Conservation (phyloP, 2,329 filamentous ascomycete genomes). For the Xylaria sp. region DNA sequence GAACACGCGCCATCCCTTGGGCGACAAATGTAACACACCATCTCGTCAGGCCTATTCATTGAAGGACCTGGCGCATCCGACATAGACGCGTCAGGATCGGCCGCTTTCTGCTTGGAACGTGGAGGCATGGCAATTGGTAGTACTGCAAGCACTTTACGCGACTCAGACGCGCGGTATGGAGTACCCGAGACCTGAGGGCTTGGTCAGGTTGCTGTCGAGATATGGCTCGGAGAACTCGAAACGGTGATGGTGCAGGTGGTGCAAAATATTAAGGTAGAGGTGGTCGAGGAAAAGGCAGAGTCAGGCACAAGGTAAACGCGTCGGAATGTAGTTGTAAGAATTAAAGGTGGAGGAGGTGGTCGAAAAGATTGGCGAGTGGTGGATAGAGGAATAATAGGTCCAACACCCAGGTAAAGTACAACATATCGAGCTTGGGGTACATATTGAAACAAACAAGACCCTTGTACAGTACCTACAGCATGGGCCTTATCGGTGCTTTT, state of each 20-base stretch:
- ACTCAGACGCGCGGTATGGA: constrained; percentile 60
- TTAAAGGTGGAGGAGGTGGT: constrained; percentile 38
- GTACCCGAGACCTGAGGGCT: background rate
- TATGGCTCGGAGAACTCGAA: background rate
- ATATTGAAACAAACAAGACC: constrained; percentile 1
- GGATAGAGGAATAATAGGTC: constrained; percentile 12
- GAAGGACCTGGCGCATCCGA: constrained; percentile 65
- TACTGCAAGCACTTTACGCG: constrained; percentile 63
- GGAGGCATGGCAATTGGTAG: constrained; percentile 59
- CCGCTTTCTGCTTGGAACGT: constrained; percentile 63
- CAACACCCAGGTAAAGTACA: constrained; percentile 1
- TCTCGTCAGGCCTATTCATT: constrained; percentile 56
- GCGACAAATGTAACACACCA: constrained; percentile 55
- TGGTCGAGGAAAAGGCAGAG: constrained; percentile 4
- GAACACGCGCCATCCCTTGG: background rate
- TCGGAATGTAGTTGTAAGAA: constrained; percentile 38
- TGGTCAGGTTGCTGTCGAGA: constrained; percentile 18
- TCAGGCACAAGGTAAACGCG: constrained; percentile 33
- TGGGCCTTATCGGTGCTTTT: constrained; percentile 2
- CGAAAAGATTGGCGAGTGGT: constrained; percentile 36
- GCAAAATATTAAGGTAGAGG: background rate
- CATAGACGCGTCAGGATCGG: constrained; percentile 72
- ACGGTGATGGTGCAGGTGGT: background rate
- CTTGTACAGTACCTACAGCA: background rate
- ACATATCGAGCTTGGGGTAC: constrained; percentile 24